Evolutionary conservation across 495 filamentous ascomycete species (phyloP).

Genomic region (Penicillium arizonense): DNA sequence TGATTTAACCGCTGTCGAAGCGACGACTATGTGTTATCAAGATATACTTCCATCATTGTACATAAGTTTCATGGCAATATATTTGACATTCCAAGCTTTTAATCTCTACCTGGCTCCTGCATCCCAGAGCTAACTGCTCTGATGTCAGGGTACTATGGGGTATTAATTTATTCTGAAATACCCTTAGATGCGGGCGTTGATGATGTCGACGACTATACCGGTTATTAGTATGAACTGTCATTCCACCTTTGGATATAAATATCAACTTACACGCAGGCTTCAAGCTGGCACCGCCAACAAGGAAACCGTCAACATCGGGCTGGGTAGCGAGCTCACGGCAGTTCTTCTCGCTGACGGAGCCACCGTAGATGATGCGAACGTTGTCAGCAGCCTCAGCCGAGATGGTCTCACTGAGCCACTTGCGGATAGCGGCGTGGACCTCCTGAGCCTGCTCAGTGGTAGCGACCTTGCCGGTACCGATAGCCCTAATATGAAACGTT

Average conservation of each 20-base stretch:
- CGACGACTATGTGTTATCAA: conserved; percentile 9
- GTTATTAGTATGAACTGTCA: conserved; percentile 11
- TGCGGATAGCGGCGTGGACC: conserved; percentile 87
- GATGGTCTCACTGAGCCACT: conserved; percentile 78
- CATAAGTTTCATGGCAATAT: conserved; percentile 33
- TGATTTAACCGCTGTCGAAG: background rate
- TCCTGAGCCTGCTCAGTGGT: conserved; percentile 92
- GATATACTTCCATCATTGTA: conserved; percentile 28
- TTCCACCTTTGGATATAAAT: background rate
- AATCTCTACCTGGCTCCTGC: conserved; percentile 3
- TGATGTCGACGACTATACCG: conserved; percentile 60
- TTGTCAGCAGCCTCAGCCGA: conserved; percentile 67
- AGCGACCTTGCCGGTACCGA: conserved; percentile 97
- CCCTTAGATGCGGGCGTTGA: conserved; percentile 56
- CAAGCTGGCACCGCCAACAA: conserved; percentile 95
- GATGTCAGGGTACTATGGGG: conserved; percentile 5
- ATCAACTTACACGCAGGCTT: conserved; percentile 89
- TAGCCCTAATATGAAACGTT: conserved; percentile 55
- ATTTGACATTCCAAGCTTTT: conserved; percentile 28
- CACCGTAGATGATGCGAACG: conserved; percentile 92
- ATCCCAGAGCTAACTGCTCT: conserved; percentile 7
- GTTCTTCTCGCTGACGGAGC: conserved; percentile 97
- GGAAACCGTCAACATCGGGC: conserved; percentile 95
- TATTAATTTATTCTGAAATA: conserved; percentile 20
- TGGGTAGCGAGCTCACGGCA: conserved; percentile 88